These are phyloP conservation scores for Celoporthe dispersa DNA, from an alignment of 2,329 filamentous ascomycete genomes.

Conservation along the genomic window DNA sequence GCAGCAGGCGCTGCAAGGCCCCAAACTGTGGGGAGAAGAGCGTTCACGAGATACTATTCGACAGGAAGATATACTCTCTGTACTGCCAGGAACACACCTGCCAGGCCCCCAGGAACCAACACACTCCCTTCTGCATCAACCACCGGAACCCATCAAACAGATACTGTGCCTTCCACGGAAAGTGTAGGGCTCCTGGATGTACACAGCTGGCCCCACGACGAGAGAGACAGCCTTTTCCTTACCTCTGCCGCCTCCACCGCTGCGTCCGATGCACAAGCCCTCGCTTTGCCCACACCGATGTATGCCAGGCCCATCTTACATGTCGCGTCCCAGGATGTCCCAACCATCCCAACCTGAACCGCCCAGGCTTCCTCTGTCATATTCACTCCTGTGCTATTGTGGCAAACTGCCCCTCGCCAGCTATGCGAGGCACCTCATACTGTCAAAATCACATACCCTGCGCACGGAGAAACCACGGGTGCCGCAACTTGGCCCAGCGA, in stretches of 20 bases:
- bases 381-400: slow-evolving; percentile 20
- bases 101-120: slow-evolving; percentile 20
- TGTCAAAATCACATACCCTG: slow-evolving; percentile 23
- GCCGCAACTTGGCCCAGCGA: slow-evolving; percentile 13
- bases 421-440: background rate
- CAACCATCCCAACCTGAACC: slow-evolving; percentile 13
- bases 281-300: background rate
- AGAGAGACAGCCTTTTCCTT: slow-evolving; percentile 23
- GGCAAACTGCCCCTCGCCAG: slow-evolving; percentile 14
- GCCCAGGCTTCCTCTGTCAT: slow-evolving; percentile 17
- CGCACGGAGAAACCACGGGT: slow-evolving; percentile 12
- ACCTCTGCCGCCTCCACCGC: slow-evolving; percentile 23
- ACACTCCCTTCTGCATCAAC: slow-evolving; percentile 27
- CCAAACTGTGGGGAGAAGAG: slow-evolving; percentile 17
- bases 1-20: slow-evolving; percentile 6
- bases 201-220: slow-evolving; percentile 13
- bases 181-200: slow-evolving; percentile 20
- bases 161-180: slow-evolving; percentile 27
- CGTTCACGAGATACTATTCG: slow-evolving; percentile 7
- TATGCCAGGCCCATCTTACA: slow-evolving; percentile 26
- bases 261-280: slow-evolving; percentile 14
- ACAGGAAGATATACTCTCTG: background rate
- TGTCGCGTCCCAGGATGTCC: slow-evolving; percentile 19
- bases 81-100: slow-evolving; percentile 30
- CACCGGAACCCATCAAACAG: slow-evolving; percentile 23